Evolutionary conservation across 164 flowering plant species (phyloP).

Genomic region (Aristolochia contorta): DNA sequence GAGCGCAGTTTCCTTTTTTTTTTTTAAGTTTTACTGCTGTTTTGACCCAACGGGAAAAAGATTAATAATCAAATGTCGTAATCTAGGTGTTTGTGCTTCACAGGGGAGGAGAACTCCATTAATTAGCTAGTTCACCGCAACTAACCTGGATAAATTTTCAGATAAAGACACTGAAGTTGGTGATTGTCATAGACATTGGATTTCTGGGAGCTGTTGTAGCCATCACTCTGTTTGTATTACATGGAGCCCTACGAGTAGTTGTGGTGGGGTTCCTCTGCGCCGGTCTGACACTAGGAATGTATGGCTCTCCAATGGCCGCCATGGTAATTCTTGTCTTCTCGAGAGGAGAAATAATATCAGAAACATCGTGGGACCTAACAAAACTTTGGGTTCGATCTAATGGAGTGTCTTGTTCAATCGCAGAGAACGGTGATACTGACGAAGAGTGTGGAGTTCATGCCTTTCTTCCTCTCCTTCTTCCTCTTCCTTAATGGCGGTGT

Average conservation of each 20-base stretch:
- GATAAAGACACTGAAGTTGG: slow-evolving; percentile 39
- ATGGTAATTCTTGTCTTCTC: slow-evolving; percentile 32
- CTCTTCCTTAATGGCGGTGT: slow-evolving; percentile 43
- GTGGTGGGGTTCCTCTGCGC: slow-evolving; percentile 53
- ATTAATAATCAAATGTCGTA: too few relatives aligned
- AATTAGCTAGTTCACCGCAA: too few relatives aligned
- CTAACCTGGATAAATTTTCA: slow-evolving; percentile 9
- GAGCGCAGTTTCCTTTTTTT: too few relatives aligned
- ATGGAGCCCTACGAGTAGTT: slow-evolving; percentile 25
- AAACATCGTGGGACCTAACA: not conserved
- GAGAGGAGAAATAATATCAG: not conserved
- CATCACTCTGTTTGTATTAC: slow-evolving; percentile 34
- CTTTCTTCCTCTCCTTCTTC: slow-evolving; percentile 48
- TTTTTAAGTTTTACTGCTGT: too few relatives aligned
- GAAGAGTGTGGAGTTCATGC: slow-evolving; percentile 66
- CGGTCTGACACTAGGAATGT: slow-evolving; percentile 56
- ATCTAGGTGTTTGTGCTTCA: too few relatives aligned
- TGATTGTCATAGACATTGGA: slow-evolving; percentile 29
- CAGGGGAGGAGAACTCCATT: too few relatives aligned
- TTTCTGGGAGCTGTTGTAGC: slow-evolving; percentile 40
- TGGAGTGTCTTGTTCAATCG: not conserved
- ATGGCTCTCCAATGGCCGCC: slow-evolving; percentile 48
- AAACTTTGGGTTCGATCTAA: too few relatives aligned
- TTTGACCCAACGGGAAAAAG: too few relatives aligned
- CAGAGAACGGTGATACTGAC: slow-evolving; percentile 52